A percentile compares a stretch with the other conserved stretches of the same genome.
phyloP scores from a whole-genome alignment of 768 basidiomycete species.

The Lepiota venenata region DNA sequence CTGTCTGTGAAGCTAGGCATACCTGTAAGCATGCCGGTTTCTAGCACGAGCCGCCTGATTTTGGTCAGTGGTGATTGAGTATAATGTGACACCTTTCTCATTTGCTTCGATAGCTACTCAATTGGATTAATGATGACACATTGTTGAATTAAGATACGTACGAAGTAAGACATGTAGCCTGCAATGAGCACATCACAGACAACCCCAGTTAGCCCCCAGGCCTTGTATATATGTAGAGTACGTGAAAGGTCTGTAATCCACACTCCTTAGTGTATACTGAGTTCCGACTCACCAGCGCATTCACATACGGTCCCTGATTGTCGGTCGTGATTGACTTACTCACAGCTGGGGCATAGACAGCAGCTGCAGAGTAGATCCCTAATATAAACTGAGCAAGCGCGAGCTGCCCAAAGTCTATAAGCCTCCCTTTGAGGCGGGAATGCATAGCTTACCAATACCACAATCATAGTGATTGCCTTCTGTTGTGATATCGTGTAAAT shows the following conservation, averaged over 20 bases:
- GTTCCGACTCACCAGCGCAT: background rate
- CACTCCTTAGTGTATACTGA: background rate
- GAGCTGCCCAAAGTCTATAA: background rate
- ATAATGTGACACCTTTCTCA: background rate
- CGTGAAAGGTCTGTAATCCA: background rate
- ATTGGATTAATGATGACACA: too few relatives aligned
- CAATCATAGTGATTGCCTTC: background rate
- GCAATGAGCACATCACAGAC: constrained; percentile 3
- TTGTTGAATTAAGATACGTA: background rate
- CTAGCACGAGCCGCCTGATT: constrained; percentile 4
- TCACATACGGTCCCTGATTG: too few relatives aligned
- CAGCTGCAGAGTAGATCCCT: background rate
- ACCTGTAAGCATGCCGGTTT: constrained; percentile 1
- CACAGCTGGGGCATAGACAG: background rate
- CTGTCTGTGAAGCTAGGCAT: too few relatives aligned
- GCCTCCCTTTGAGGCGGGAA: too few relatives aligned
- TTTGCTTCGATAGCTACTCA: background rate
- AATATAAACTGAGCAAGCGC: background rate
- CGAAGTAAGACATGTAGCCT: constrained; percentile 1
- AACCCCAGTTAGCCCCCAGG: background rate
- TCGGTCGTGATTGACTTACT: too few relatives aligned
- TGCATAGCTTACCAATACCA: background rate
- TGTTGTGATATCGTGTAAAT: background rate
- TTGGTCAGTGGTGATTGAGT: background rate
- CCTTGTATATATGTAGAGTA: background rate